A percentile compares a stretch with the other conserved stretches of the same genome.
Evolutionary conservation across 2,329 filamentous ascomycete species (phyloP).

Genomic region (Ceratocystis cubensis): DNA sequence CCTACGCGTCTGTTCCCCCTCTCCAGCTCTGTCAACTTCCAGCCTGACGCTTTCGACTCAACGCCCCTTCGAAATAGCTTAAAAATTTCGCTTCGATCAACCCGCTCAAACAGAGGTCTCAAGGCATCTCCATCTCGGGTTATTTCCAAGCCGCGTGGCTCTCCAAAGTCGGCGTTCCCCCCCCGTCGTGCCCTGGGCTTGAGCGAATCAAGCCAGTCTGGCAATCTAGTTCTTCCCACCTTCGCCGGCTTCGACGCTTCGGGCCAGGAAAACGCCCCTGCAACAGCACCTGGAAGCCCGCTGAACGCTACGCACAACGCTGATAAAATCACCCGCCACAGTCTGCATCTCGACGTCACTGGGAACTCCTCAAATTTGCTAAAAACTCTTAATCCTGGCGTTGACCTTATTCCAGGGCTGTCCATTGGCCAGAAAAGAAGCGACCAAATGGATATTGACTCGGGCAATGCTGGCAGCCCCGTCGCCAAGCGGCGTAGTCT

Average conservation of each 20-base stretch:
- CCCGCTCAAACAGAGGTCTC: slow-evolving; percentile 43
- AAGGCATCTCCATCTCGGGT: slow-evolving; percentile 38
- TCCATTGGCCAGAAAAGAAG: slow-evolving; percentile 48
- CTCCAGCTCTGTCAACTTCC: slow-evolving; percentile 30
- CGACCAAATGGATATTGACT: slow-evolving; percentile 86
- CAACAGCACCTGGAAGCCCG: slow-evolving; percentile 29
- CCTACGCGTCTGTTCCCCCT: slow-evolving; percentile 19
- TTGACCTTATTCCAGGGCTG: slow-evolving; percentile 19
- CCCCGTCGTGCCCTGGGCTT: slow-evolving; percentile 48
- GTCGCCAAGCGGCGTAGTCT: slow-evolving; percentile 83
- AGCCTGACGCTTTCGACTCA: slow-evolving; percentile 50
- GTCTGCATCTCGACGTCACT: slow-evolving; percentile 36
- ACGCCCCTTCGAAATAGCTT: slow-evolving; percentile 37
- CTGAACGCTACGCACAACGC: slow-evolving; percentile 31
- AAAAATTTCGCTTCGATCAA: slow-evolving; percentile 53
- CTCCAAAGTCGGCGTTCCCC: slow-evolving; percentile 64
- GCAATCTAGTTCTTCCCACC: slow-evolving; percentile 46
- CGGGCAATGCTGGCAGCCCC: slow-evolving; percentile 65
- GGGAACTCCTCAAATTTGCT: slow-evolving; percentile 11
- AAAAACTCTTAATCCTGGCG: slow-evolving; percentile 10
- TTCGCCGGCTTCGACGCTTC: slow-evolving; percentile 21
- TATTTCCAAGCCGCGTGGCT: slow-evolving; percentile 51
- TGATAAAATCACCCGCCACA: slow-evolving; percentile 42
- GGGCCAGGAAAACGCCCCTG: slow-evolving; percentile 33
- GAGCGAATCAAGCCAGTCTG: slow-evolving; percentile 55